Evolutionary conservation across 495 filamentous ascomycete species (phyloP), one percentile per base, ranked within the genome.

Genomic region (Recurvomyces mirabilis): DNA sequence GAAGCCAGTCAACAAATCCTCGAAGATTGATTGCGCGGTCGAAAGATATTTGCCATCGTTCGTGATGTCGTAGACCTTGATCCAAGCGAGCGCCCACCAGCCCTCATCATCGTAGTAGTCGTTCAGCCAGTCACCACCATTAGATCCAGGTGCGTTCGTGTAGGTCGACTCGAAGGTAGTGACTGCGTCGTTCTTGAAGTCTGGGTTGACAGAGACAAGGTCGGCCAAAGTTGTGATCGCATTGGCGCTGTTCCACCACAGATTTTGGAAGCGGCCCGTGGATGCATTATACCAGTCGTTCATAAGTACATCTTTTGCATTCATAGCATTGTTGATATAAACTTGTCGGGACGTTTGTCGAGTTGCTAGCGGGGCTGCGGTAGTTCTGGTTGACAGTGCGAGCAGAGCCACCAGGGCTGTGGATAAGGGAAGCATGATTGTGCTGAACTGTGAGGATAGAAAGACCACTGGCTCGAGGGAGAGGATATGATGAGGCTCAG

Each of bases 11-110:
- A 63, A 57, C 45, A 65, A 67, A 52, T 79, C 70, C 49, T 74
- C 67, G 64, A 69, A 77, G 62, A 79, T 76, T 51, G 71, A 68
- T 31, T 70, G 69, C 13, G 71, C 69, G 2, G 75, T 63, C 25
- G 52, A 40, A 11, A 64, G 57, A 37, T 61, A 64, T 13, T 46
- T 50, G 9, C n/a, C 5, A 38, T 61, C 49, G 17, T 34, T 24
- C 1, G 60, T 64, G 3, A 60, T 30, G 47, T 64, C 60, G 28
- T 53, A 61, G 14, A 38, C 50, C 10, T 52, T 46, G 23, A 62
- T 54, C 57, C 57, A 64, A 22, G 42, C 59, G 15, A 62, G 31
- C 7, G 59, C 43, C 49, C 49, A 52, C 61, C 61, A 64, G 33
- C 57, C 59, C 45, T 56, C 54, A 49, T 64, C 61, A 37, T 64